phyloP scores from a whole-genome alignment of 768 basidiomycete genomes.

The Steccherinum ochraceum region DNA sequence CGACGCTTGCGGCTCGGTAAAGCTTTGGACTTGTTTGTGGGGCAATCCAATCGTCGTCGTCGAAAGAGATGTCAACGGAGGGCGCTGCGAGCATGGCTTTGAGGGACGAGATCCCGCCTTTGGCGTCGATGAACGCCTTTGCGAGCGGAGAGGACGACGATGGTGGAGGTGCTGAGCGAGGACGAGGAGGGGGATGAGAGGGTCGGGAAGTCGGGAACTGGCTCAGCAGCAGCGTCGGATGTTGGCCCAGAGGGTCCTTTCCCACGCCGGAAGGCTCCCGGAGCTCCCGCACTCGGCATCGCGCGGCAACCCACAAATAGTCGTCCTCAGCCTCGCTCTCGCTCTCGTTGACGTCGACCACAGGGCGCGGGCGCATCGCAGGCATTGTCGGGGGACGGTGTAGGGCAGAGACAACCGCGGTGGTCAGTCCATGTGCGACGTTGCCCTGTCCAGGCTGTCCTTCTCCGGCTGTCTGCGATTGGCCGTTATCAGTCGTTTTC shows the following conservation, averaged over 20 bases:
- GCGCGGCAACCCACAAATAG: slow-evolving; percentile 20
- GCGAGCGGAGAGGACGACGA: slow-evolving; percentile 15
- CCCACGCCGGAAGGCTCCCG: slow-evolving; percentile 3
- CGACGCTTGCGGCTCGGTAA: slow-evolving; percentile 60
- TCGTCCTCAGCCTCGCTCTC: slow-evolving; percentile 19
- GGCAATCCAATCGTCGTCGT: slow-evolving; percentile 61
- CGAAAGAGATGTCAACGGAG: slow-evolving; percentile 55
- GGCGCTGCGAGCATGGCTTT: slow-evolving; percentile 30
- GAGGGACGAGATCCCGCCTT: slow-evolving; percentile 9
- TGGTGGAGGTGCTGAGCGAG: slow-evolving; percentile 23
- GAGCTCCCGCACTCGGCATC: slow-evolving; percentile 10
- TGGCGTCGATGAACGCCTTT: slow-evolving; percentile 6
- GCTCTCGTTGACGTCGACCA: slow-evolving; percentile 7
- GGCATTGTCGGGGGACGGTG: background rate
- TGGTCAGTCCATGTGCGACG: background rate
- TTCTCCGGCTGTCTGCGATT: background rate
- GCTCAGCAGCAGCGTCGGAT: slow-evolving; percentile 13
- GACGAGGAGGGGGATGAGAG: slow-evolving; percentile 11
- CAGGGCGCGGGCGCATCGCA: slow-evolving; percentile 4
- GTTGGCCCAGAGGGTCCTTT: slow-evolving; percentile 5
- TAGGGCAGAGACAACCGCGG: background rate
- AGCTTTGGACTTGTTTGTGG: slow-evolving; percentile 38
- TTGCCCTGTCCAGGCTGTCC: background rate
- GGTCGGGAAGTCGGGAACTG: slow-evolving; percentile 2
- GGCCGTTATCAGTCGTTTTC: background rate